Conservation (phyloP, 2,329 filamentous ascomycete genomes). For the Lasiodiplodia hormozganensis region DNA sequence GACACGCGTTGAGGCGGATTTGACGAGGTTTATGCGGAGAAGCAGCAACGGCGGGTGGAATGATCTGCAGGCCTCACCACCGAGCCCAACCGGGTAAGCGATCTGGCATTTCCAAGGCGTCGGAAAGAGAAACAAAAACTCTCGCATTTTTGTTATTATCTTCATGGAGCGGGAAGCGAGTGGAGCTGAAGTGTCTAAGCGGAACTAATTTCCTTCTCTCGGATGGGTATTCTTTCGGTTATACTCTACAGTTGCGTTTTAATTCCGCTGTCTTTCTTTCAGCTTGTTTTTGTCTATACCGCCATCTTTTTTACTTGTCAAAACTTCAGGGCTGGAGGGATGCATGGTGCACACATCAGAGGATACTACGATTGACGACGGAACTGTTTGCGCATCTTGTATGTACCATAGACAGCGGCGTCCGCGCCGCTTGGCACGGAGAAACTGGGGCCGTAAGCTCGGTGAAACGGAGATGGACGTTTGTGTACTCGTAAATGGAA, state of each 20-base stretch:
- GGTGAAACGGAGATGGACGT: slow-evolving; percentile 1
- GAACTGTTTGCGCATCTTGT: not conserved
- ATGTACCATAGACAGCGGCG: slow-evolving; percentile 14
- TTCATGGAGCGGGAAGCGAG: slow-evolving; percentile 1
- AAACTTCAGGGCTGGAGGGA: not conserved
- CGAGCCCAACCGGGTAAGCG: not conserved
- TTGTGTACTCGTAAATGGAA: slow-evolving; percentile 4
- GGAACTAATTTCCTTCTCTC: slow-evolving; percentile 10
- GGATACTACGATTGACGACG: slow-evolving; percentile 17
- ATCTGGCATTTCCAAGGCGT: slow-evolving; percentile 22
- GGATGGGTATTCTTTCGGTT: not conserved
- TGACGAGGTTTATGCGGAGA: slow-evolving; percentile 2
- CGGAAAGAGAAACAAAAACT: slow-evolving; percentile 10
- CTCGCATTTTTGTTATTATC: not conserved
- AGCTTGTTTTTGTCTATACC: not conserved
- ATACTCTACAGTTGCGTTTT: slow-evolving; percentile 5
- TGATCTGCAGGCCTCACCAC: not conserved
- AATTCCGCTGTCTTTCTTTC: not conserved
- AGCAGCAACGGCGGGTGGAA: not conserved
- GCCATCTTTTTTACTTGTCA: not conserved
- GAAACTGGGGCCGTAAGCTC: not conserved
- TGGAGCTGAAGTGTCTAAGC: slow-evolving; percentile 9
- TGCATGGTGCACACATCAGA: slow-evolving; percentile 7
- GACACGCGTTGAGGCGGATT: not conserved
- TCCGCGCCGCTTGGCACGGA: slow-evolving; percentile 3